These are phyloP conservation scores for Yarrowia sp. DNA, from an alignment of 805 yeast genomes.

Conservation along the genomic window DNA sequence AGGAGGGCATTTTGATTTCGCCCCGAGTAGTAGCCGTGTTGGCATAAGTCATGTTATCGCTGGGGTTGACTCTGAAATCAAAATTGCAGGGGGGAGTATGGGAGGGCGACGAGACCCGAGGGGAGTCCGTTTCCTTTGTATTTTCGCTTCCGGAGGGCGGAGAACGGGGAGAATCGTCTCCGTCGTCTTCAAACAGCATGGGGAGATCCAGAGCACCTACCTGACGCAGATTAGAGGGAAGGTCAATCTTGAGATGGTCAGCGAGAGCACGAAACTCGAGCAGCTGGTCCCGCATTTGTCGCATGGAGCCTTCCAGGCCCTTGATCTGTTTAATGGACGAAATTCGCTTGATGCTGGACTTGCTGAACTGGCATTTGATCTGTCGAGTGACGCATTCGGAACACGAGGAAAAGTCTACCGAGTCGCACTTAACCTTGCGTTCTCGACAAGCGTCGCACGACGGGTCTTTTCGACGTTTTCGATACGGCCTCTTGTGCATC, in stretches of 20 bases:
- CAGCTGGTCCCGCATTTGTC: conserved; percentile 25
- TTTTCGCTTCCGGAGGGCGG: neutral
- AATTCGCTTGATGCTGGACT: conserved; percentile 34
- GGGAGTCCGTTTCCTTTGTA: neutral
- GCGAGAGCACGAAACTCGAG: conserved; percentile 25
- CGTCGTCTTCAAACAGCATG: conserved; percentile 12
- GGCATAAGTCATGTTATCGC: conserved; percentile 14
- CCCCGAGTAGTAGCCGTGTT: neutral
- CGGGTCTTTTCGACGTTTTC: conserved; percentile 36
- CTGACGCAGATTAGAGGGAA: neutral
- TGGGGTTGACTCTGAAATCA: conserved; percentile 16
- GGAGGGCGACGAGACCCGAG: neutral
- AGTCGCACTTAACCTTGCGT: conserved; percentile 37
- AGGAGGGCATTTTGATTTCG: conserved; percentile 4
- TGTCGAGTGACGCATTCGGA: conserved; percentile 35
- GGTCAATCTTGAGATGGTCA: neutral
- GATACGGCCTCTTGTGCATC: conserved; percentile 30
- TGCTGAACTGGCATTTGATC: conserved; percentile 36
- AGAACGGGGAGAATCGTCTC: neutral
- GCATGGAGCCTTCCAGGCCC: conserved; percentile 28
- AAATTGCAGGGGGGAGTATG: neutral
- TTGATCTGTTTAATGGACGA: conserved; percentile 31
- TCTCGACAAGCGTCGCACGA: conserved; percentile 38
- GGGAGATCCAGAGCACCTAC: conserved; percentile 5
- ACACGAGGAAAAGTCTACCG: conserved; percentile 35